Conservation (phyloP, 148 eudicot species). For the Mesembryanthemum crystallinum region DNA sequence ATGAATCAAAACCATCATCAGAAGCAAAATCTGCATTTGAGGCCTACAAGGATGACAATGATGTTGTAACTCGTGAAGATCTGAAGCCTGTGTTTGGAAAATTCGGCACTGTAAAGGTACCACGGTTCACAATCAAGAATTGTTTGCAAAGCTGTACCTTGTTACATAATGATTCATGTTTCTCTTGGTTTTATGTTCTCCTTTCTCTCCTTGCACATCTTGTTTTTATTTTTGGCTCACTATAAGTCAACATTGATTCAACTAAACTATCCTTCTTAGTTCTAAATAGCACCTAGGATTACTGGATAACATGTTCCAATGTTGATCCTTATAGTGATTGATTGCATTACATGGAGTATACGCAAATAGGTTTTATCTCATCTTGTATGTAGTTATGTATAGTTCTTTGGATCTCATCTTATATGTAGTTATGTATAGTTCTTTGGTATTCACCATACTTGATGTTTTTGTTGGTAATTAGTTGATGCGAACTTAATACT, state of each 20-base stretch:
- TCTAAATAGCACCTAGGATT: not conserved
- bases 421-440: too few species aligned
- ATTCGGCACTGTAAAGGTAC: conserved; percentile 85
- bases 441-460: not conserved
- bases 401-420: too few species aligned
- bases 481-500: conserved; percentile 28
- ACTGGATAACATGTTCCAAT: not conserved
- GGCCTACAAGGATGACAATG: conserved; percentile 51
- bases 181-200: not conserved
- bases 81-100: conserved; percentile 64
- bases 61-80: conserved; percentile 83
- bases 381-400: too few species aligned
- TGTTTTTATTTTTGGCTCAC: not conserved
- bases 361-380: too few species aligned
- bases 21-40: conserved; percentile 32
- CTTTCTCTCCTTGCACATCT: conserved; percentile 15
- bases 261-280: not conserved
- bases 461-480: not conserved
- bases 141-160: not conserved
- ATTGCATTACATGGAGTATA: not conserved
- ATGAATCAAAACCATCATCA: conserved; percentile 28
- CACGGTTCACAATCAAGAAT: not conserved
- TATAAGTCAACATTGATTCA: not conserved
- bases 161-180: not conserved
- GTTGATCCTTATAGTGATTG: not conserved